These are phyloP conservation scores for Camelina laxa DNA, from an alignment of 345 rosid species.

Conservation along the genomic window DNA sequence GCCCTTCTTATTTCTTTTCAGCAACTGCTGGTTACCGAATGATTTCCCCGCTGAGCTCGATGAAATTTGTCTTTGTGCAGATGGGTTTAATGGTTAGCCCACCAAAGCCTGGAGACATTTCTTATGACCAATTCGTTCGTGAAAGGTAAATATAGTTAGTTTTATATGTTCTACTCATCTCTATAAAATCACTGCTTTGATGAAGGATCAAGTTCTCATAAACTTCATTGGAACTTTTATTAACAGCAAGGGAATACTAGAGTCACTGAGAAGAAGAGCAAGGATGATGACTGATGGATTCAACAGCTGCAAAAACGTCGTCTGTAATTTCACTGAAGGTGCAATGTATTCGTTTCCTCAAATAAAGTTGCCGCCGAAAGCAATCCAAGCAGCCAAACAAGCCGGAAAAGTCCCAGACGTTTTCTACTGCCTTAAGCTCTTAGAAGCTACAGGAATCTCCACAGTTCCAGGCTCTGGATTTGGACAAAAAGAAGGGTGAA, in stretches of 20 bases:
- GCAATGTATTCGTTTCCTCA: conserved; percentile 99
- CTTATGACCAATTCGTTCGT: conserved; percentile 73
- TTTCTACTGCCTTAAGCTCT: conserved; percentile 90
- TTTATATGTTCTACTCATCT: not conserved
- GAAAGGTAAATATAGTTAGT: conserved; percentile 69
- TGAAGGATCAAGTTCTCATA: conserved; percentile 23
- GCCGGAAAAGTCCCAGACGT: conserved; percentile 92
- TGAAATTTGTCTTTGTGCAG: conserved; percentile 40
- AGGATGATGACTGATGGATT: conserved; percentile 97
- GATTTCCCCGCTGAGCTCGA: not conserved
- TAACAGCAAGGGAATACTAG: conserved; percentile 87
- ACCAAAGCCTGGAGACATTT: conserved; percentile 91
- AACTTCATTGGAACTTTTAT: not conserved
- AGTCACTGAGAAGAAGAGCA: conserved; percentile 92
- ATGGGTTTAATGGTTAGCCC: conserved; percentile 99
- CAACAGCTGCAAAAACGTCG: conserved; percentile 94
- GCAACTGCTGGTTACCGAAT: conserved; percentile 3
- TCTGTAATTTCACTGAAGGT: conserved; percentile 98
- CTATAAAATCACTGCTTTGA: not conserved
- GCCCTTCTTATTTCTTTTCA: not conserved
- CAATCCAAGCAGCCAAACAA: conserved; percentile 78
- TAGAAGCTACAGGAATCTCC: conserved; percentile 98
- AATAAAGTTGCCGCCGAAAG: conserved; percentile 77
- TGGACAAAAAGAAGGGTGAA: conserved; percentile 96
- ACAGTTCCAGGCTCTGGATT: conserved; percentile 99